Conservation (phyloP, 1,139 yeast genomes). For the Pichia sp. region DNA sequence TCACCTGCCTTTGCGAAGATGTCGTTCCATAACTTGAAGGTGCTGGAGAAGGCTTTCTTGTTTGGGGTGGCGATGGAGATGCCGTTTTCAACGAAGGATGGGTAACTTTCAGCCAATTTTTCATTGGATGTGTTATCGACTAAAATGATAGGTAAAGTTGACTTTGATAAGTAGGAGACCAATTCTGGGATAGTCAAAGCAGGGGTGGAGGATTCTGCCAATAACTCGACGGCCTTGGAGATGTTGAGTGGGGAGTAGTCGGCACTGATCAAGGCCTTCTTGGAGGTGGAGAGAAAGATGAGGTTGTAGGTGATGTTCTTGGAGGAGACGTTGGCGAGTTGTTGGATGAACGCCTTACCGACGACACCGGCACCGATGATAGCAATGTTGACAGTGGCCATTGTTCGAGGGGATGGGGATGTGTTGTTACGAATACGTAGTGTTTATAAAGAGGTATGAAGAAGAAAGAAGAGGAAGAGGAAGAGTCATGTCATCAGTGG, state of each 20-base stretch:
- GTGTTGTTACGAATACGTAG: background rate
- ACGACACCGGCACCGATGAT: slow-evolving; percentile 93
- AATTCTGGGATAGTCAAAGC: slow-evolving; percentile 59
- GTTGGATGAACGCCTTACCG: slow-evolving; percentile 86
- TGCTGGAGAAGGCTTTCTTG: slow-evolving; percentile 95
- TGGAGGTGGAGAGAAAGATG: slow-evolving; percentile 73
- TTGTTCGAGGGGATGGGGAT: slow-evolving; percentile 2
- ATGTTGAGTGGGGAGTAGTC: slow-evolving; percentile 74
- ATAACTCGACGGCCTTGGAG: slow-evolving; percentile 49
- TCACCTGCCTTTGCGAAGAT: slow-evolving; percentile 57
- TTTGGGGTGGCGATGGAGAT: slow-evolving; percentile 97
- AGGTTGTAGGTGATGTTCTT: slow-evolving; percentile 63
- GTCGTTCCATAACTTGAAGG: slow-evolving; percentile 69
- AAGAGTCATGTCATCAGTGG: too few species aligned
- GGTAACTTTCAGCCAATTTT: slow-evolving; percentile 71
- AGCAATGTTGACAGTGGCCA: slow-evolving; percentile 70
- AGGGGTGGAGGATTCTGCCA: slow-evolving; percentile 44
- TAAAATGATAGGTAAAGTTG: slow-evolving; percentile 74
- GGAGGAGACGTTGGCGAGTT: slow-evolving; percentile 44
- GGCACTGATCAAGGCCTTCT: slow-evolving; percentile 61
- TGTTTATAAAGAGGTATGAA: background rate
- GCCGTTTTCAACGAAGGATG: slow-evolving; percentile 69
- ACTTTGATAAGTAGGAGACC: slow-evolving; percentile 57
- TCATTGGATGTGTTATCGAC: slow-evolving; percentile 94
- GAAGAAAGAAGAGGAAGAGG: background rate